Conservation (phyloP, 2,329 filamentous ascomycete genomes). For the Hawksworthiomyces lignivorus region DNA sequence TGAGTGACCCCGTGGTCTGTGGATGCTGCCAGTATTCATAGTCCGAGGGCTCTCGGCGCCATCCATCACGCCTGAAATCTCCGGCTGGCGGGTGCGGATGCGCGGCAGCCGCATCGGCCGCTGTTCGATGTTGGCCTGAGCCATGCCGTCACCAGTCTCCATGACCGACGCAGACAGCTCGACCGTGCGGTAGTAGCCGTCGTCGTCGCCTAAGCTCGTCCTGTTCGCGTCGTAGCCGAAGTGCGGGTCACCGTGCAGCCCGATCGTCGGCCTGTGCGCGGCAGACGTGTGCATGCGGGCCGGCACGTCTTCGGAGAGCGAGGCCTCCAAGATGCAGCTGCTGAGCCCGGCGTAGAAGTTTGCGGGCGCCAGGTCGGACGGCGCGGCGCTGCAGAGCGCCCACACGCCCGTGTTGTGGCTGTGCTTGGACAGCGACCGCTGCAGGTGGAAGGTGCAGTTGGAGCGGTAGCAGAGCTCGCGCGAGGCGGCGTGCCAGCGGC, state of each 20-base stretch:
- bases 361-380: constrained; percentile 34
- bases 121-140: constrained; percentile 10
- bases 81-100: constrained; percentile 8
- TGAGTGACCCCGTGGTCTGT: no score
- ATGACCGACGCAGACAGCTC: constrained; percentile 15
- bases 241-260: constrained; percentile 6
- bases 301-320: constrained; percentile 14
- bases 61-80: no score
- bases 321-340: constrained; percentile 38
- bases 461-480: constrained; percentile 37
- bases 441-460: constrained; percentile 41
- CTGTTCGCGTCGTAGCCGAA: constrained; percentile 9
- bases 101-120: constrained; percentile 15
- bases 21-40: no score
- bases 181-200: constrained; percentile 14
- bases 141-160: constrained; percentile 23
- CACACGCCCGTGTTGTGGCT: constrained; percentile 27
- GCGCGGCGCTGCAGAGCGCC: constrained; percentile 39
- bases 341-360: constrained; percentile 43
- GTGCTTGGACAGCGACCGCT: constrained; percentile 19
- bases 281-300: not conserved
- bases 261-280: no score
- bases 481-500: constrained; percentile 42
- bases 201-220: not conserved
- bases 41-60: no score